A percentile compares a stretch with the other conserved stretches of the same genome.
phyloP scores from a whole-genome alignment of 192 early-diverging fungal species.

The Spizellomyces sp. region DNA sequence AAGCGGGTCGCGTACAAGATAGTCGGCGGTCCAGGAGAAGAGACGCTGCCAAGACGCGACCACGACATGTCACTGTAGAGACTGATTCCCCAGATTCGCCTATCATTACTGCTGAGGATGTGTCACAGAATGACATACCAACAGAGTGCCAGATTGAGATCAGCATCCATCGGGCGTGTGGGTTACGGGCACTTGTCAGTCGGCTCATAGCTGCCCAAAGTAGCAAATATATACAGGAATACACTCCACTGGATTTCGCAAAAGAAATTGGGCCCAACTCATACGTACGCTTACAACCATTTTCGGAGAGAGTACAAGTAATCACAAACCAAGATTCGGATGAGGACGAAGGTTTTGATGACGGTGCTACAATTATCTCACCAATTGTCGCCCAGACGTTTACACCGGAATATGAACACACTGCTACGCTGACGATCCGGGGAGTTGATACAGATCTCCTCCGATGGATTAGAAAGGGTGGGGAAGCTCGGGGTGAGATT shows the following conservation, averaged over 20 bases:
- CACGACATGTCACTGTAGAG: no score
- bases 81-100: no score
- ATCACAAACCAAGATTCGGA: background rate
- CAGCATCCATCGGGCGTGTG: no score
- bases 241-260: slow-evolving; percentile 32
- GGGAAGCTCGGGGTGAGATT: slow-evolving; percentile 36
- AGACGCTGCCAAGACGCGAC: no score
- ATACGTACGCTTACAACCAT: slow-evolving; percentile 25
- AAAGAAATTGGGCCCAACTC: slow-evolving; percentile 26
- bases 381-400: slow-evolving; percentile 17
- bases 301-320: slow-evolving; percentile 20
- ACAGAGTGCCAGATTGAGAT: no score
- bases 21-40: no score
- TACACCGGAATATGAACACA: slow-evolving; percentile 29
- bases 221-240: no score
- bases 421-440: slow-evolving; percentile 5
- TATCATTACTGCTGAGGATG: no score
- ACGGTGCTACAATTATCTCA: slow-evolving; percentile 7
- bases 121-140: no score
- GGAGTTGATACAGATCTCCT: slow-evolving; percentile 27
- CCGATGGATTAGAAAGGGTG: slow-evolving; percentile 36
- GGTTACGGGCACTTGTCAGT: no score
- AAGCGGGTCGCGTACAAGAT: no score
- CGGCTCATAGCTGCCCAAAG: no score
- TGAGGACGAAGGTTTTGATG: slow-evolving; percentile 1